phyloP scores from a whole-genome alignment of 208 protist species.

The Polymyxa betae region DNA sequence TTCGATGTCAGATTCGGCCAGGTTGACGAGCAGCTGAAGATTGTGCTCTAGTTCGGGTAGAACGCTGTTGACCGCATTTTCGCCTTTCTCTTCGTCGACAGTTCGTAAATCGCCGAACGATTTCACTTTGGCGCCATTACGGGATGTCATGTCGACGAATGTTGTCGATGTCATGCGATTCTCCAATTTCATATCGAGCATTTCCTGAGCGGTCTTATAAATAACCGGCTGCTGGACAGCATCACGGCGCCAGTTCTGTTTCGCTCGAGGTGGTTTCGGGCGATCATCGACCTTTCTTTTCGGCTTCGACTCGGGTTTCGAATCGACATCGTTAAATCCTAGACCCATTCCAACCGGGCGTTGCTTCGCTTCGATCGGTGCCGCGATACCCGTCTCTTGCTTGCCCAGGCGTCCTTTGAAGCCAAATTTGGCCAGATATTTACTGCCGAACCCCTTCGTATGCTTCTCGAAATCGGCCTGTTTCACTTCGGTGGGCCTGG shows the following conservation, averaged over 20 bases:
- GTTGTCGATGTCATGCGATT: background rate
- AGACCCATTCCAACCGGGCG: background rate
- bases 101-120: background rate
- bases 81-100: background rate
- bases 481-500: too few relatives aligned
- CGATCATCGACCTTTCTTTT: background rate
- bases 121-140: background rate
- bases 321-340: background rate
- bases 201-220: background rate
- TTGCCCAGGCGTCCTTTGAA: background rate
- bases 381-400: background rate
- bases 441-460: constrained; percentile 7
- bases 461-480: background rate
- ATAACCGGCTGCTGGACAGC: background rate
- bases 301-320: background rate
- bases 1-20: background rate
- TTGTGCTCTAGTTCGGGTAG: background rate
- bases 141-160: background rate
- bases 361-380: constrained; percentile 21
- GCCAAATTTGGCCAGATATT: background rate
- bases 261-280: background rate
- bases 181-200: background rate
- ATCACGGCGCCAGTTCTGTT: background rate
- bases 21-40: background rate
- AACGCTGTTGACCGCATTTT: background rate